Percentiles rank a stretch among this genome's conserved stretches.
These are phyloP conservation scores for Rosa rugosa DNA, from an alignment of 306 rosid genomes.

Conservation along the genomic window DNA sequence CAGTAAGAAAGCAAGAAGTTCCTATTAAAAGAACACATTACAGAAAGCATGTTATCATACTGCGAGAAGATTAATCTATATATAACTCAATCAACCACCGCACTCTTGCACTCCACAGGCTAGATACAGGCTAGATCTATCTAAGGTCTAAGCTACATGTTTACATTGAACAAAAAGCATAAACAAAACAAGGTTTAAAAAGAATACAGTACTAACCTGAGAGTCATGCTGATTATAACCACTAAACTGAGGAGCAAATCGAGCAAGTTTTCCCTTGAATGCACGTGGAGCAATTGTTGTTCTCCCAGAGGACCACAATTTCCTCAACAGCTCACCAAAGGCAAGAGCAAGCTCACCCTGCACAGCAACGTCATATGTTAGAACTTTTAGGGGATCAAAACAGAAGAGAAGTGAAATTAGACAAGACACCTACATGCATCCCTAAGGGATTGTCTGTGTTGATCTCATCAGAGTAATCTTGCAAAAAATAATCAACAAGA, in stretches of 20 bases:
- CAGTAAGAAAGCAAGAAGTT: slow-evolving; percentile 95
- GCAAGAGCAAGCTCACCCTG: slow-evolving; percentile 99
- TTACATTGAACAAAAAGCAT: slow-evolving; percentile 13
- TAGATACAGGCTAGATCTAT: neutral
- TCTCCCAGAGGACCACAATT: slow-evolving; percentile 93
- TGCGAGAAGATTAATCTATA: neutral
- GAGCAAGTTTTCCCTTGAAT: slow-evolving; percentile 90
- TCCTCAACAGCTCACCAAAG: slow-evolving; percentile 90
- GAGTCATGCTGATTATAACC: slow-evolving; percentile 99
- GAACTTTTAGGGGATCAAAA: slow-evolving; percentile 16
- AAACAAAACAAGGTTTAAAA: slow-evolving; percentile 10
- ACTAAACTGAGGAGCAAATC: slow-evolving; percentile 99
- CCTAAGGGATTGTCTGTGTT: slow-evolving; percentile 93
- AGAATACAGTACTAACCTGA: slow-evolving; percentile 58
- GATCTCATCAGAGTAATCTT: slow-evolving; percentile 89
- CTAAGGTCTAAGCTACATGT: neutral
- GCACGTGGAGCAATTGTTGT: slow-evolving; percentile 81
- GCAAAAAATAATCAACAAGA: slow-evolving; percentile 79
- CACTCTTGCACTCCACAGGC: neutral
- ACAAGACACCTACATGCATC: slow-evolving; percentile 73
- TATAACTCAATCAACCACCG: neutral
- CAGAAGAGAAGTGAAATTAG: slow-evolving; percentile 24
- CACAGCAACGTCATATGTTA: slow-evolving; percentile 30
- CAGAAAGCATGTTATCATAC: neutral
- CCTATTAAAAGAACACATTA: slow-evolving; percentile 46